These are phyloP conservation scores for Zygoascus tannicola DNA, from an alignment of 805 yeast genomes.

Conservation along the genomic window DNA sequence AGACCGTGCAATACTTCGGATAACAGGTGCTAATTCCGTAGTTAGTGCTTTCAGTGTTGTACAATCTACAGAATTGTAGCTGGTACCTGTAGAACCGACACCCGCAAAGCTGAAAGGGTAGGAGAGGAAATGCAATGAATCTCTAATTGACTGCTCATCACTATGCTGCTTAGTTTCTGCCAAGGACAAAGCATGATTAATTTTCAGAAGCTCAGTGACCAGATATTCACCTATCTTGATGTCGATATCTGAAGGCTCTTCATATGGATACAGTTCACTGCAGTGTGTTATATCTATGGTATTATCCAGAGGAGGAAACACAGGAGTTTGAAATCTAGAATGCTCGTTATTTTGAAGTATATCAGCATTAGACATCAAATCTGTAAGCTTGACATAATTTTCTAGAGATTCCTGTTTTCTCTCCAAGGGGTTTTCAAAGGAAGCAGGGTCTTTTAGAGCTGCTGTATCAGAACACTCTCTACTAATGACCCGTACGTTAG, in stretches of 20 bases:
- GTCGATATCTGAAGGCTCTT: neutral
- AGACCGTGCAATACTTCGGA: slow-evolving; percentile 23
- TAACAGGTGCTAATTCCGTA: slow-evolving; percentile 22
- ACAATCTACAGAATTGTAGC: slow-evolving; percentile 10
- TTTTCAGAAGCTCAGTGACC: neutral
- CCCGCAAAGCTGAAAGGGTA: neutral
- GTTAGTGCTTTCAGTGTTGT: slow-evolving; percentile 9
- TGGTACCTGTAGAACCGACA: neutral
- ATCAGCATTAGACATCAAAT: slow-evolving; percentile 7
- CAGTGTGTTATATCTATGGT: neutral
- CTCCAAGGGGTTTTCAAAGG: neutral
- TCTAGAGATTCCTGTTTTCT: neutral
- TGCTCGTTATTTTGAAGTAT: neutral
- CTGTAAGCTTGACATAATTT: slow-evolving; percentile 2
- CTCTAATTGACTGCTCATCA: slow-evolving; percentile 7
- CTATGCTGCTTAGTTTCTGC: neutral
- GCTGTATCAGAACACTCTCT: slow-evolving; percentile 13
- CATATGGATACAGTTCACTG: neutral
- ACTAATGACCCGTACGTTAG: slow-evolving; percentile 18
- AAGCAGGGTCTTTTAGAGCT: neutral
- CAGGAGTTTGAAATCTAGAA: neutral
- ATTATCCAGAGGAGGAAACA: neutral
- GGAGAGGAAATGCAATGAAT: slow-evolving; percentile 9
- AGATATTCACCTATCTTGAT: neutral
- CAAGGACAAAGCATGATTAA: neutral